Conservation (phyloP, 768 basidiomycete species). For the Lentinula detonsa region DNA sequence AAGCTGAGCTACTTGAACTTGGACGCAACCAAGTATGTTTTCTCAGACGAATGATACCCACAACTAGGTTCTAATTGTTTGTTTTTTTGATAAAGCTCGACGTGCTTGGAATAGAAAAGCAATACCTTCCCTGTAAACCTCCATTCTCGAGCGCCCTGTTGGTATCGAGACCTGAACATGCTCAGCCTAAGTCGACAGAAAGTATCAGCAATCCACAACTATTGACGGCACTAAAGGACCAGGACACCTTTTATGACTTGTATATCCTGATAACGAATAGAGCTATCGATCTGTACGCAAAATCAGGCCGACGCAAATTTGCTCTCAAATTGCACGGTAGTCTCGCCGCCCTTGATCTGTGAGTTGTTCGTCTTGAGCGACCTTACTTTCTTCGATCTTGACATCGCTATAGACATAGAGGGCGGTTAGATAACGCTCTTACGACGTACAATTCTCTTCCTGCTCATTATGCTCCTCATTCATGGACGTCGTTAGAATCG, state of each 20-base stretch:
- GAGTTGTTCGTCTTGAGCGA: conserved; percentile 23
- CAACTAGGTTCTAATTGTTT: neutral
- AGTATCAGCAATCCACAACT: conserved; percentile 60
- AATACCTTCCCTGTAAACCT: conserved; percentile 62
- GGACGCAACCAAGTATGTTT: conserved; percentile 72
- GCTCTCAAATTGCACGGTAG: conserved; percentile 82
- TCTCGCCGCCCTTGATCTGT: conserved; percentile 88
- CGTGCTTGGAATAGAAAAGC: conserved; percentile 67
- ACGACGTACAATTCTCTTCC: conserved; percentile 75
- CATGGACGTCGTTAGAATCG: conserved; percentile 76
- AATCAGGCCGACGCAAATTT: conserved; percentile 78
- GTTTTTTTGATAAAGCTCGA: conserved; percentile 54
- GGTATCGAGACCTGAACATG: conserved; percentile 12
- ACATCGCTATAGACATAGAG: conserved; percentile 50
- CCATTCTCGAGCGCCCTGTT: conserved; percentile 64
- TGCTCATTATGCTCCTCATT: conserved; percentile 77
- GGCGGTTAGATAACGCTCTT: conserved; percentile 54
- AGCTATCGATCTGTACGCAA: conserved; percentile 79
- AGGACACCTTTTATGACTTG: conserved; percentile 66
- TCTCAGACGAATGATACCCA: neutral
- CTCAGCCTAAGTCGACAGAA: conserved; percentile 16
- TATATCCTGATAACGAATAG: conserved; percentile 74
- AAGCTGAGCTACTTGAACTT: conserved; percentile 88
- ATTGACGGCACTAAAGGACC: conserved; percentile 45
- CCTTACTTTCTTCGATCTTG: neutral